Base-by-base conservation (phyloP, 169 alveolate species). In the Eimeria brunetti region DNA sequence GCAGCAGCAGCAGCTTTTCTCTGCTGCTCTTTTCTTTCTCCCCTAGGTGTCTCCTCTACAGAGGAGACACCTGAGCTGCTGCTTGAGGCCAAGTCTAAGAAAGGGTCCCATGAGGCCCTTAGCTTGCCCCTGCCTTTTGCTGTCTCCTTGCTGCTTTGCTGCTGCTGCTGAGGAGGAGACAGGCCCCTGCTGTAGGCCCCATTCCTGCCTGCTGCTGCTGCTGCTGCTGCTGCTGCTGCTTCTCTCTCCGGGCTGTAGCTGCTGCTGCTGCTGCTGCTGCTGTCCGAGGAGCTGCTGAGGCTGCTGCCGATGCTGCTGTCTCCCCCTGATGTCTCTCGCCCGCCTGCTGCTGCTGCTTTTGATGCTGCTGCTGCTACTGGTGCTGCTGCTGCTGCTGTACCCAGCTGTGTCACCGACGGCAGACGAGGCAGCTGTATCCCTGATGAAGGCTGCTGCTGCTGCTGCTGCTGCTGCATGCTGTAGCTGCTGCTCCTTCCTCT, bases 1-100 rank as follows among this genome's bases (percentile, higher is more conserved):
- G 38, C 78, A 67, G 78, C 46, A 30, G 78, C 5, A 8, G 56
- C 60, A 12, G n/a, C 11, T 60, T 36, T 56, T 41, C 16, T 20
- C 85, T 20, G 36, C 30, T 36, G n/a, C n/a, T n/a, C n/a, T n/a
- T n/a, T n/a, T 7, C 58, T 46, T 60, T 44, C 36, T 75, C 20
- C 85, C 36, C 30, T 11, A 20, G 41, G 78, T n/a, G 78, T 36
- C 78, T 36, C 78, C 78, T 67, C 49, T n/a, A 18, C 44, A n/a
- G 89, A 80, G 20, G 89, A 80, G 89, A 18, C n/a, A 27, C 69
- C 89, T 27, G 89, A 80, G 89, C 89, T 51, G 89, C 53, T 60
- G 71, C n/a, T n/a, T n/a, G 89, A 44, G 44, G 71, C 22, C 5
- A 46, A 18, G 49, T 49, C 71, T 60, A 80, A 14, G 18, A 49